Percentiles rank a stretch among this genome's conserved stretches.
These are phyloP conservation scores for apple (Malus domestica) DNA, from an alignment of 306 rosid species.

Conservation along the genomic window DNA sequence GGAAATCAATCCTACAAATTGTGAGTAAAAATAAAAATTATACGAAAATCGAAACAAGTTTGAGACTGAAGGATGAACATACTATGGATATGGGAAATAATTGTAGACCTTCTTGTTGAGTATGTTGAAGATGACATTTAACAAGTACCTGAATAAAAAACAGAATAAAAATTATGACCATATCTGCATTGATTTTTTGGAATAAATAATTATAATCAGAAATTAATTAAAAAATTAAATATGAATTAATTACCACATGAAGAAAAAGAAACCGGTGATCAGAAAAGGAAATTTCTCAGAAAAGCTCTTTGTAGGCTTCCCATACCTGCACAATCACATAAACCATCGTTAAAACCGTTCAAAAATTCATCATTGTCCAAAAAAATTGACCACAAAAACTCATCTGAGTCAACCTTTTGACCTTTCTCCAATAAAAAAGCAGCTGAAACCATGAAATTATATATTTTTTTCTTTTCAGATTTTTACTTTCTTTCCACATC, in stretches of 20 bases:
- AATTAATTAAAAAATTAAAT: background rate
- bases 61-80: conserved; percentile 17
- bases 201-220: background rate
- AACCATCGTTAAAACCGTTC: too few species aligned
- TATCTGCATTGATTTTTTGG: background rate
- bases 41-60: background rate
- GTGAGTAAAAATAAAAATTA: background rate
- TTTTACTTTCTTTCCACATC: background rate
- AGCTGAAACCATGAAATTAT: background rate
- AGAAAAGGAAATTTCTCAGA: conserved; percentile 56
- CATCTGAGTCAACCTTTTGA: background rate
- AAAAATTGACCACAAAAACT: background rate
- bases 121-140: conserved; percentile 91
- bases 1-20: background rate
- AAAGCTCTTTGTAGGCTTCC: conserved; percentile 36
- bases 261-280: conserved; percentile 85
- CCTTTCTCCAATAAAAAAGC: background rate
- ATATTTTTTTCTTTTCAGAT: background rate
- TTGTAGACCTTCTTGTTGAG: conserved; percentile 94
- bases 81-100: conserved; percentile 95
- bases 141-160: conserved; percentile 63
- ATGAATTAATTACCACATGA: conserved; percentile 56
- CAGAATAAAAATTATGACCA: background rate
- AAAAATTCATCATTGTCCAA: too few species aligned
- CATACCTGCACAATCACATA: conserved; percentile 23